Base-by-base conservation (phyloP, 1,284 basidiomycete genomes). In the Ceratobasidium sp. region DNA sequence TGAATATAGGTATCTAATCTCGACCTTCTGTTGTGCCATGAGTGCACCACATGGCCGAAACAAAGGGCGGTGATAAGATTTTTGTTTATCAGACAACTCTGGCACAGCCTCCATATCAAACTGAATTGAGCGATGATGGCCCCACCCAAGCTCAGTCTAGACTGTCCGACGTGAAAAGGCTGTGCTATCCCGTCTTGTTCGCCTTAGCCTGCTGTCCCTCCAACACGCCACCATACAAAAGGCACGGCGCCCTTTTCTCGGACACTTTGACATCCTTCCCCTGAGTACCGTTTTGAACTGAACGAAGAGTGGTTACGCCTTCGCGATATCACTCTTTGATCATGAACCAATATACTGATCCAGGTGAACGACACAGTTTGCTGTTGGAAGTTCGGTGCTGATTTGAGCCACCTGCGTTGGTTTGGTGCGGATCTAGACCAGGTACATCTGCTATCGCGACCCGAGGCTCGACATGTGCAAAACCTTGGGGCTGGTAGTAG, bases 81-180 rank as follows among this genome's bases (percentile, higher is more conserved):
- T n/a, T n/a, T n/a, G n/a, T n/a, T n/a, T n/a, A n/a, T n/a, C n/a
- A n/a, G n/a, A n/a, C n/a, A n/a, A 41, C 39, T 6, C 39, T 13
- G 13, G 39, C 39, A 41, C 39, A 41, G 39, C 39, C 39, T 13
- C 39, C 39, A 13, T 7, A 41, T 6, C 39, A 41, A 13, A 41
- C 13, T 41, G 39, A 13, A 13, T 41, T 13, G 6, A 13, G 39
- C 39, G 39, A 6, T 41, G 13, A 29, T 27, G n/a, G n/a, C n/a
- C n/a, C n/a, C n/a, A 41, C 39, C 7, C 39, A 7, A 4, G 48
- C 6, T 41, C 39, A 41, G 49, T 24, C 49, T 11, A 51, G 49
- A 51, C 49, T 49, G 48, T 6, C 49, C 49, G n/a, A 56, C 14
- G 14, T 29, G 27, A 56, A 56, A 56, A 56, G 19, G 53, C 53